Base-by-base conservation (phyloP, 2,329 filamentous ascomycete species). In the Aureobasidium namibiae region DNA sequence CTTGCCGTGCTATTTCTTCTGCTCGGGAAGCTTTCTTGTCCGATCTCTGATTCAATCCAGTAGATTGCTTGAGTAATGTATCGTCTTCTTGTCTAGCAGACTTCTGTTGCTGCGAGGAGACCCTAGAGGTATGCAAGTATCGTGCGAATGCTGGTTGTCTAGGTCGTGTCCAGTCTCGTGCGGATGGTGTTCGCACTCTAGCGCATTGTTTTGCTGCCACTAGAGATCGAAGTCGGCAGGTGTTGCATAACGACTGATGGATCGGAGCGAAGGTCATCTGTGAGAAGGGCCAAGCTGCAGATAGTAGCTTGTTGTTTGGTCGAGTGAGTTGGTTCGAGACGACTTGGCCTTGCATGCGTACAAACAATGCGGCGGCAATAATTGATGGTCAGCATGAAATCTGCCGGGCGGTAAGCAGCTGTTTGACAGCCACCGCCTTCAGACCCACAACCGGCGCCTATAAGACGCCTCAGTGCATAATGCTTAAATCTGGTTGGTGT, bases 141-240 rank as follows among this genome's bases (percentile, higher is more conserved):
- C 36, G 46, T 23, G 45, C 21, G 21, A 52, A n/a, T 8, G 23
- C 9, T 6, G 44, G 36, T 44, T 42, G 46, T 39, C 54, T 33
- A 10, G 23, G 13, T 23, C 54, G 54, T 33, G 45, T 44, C 57
- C 46, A 59, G 26, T 59, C 39, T 38, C 39, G 57, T 16, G 23
- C 26, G n/a, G 21, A 42, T 14, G 46, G 46, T 52, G 31, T 46
- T 52, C 57, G 46, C 23, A 34, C 31, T 53, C 57, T 46, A 11
- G 59, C 59, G n/a, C 36, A 57, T n/a, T 61, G 59, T 34, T 61
- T 61, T 14, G 52, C 59, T 16, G 52, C 45, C n/a, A 61, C 41
- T 8, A 61, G 31, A 8, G 59, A 52, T 16, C 59, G 50, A 18
- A 61, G 52, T 14, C 59, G 50, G 38, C 59, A 61, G 21, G 33